phyloP scores from a whole-genome alignment of 2,329 filamentous ascomycete species.

The Ceratocystis alfenasii region DNA sequence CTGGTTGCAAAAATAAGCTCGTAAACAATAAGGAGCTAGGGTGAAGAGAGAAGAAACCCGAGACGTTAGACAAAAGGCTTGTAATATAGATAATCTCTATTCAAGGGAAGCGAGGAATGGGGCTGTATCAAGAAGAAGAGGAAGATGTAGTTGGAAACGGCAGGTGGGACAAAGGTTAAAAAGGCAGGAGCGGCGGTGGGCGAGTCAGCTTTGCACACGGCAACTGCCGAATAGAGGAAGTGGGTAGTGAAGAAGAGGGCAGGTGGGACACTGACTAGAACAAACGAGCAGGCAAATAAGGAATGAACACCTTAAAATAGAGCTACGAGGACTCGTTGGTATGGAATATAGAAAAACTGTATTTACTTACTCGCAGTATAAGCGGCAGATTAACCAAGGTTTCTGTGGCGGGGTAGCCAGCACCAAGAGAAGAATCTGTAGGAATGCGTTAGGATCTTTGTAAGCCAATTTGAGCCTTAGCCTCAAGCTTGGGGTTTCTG shows the following conservation, averaged over 20 bases:
- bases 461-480: not conserved
- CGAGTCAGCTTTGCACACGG: not conserved
- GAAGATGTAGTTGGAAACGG: not conserved
- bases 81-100: too few relatives aligned
- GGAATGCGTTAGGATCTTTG: constrained; percentile 6
- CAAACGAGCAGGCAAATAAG: not conserved
- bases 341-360: too few relatives aligned
- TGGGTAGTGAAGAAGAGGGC: not conserved
- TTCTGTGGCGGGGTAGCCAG: constrained; percentile 25
- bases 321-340: not conserved
- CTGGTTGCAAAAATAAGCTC: constrained; percentile 30
- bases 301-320: not conserved
- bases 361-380: constrained; percentile 23
- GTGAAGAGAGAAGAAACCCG: constrained; percentile 25
- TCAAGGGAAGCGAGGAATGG: not conserved
- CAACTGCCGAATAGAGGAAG: not conserved
- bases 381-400: constrained; percentile 25
- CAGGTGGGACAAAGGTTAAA: not conserved
- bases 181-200: not conserved
- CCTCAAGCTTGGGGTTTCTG: not conserved
- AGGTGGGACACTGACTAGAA: not conserved
- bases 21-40: constrained; percentile 30
- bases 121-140: not conserved
- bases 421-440: constrained; percentile 25
- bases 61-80: too few relatives aligned